These are phyloP conservation scores for Monosporozyma yasuniensis DNA, from an alignment of 805 yeast genomes.

Conservation along the genomic window DNA sequence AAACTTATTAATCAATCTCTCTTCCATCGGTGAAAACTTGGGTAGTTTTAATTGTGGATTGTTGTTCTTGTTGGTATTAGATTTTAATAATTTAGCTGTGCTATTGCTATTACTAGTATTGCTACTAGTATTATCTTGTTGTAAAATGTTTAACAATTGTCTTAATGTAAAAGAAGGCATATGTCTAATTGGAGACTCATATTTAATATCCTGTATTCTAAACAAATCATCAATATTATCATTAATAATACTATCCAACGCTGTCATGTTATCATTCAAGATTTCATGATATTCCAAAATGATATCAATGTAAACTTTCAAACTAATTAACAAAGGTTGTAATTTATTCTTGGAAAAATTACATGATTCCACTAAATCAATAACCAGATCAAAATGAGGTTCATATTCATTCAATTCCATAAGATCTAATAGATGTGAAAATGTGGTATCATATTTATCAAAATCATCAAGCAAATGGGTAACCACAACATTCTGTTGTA, in stretches of 20 bases:
- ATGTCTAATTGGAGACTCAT: slow-evolving; percentile 35
- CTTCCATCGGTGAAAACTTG: slow-evolving; percentile 33
- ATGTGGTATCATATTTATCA: slow-evolving; percentile 30
- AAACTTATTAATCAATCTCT: slow-evolving; percentile 35
- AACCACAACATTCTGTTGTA: neutral
- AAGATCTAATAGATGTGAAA: slow-evolving; percentile 30
- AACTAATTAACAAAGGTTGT: slow-evolving; percentile 21
- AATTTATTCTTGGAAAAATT: slow-evolving; percentile 20
- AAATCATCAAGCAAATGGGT: slow-evolving; percentile 21
- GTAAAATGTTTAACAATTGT: slow-evolving; percentile 26
- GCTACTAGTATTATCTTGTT: slow-evolving; percentile 10
- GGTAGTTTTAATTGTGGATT: slow-evolving; percentile 29
- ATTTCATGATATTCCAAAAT: slow-evolving; percentile 39
- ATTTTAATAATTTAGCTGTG: neutral
- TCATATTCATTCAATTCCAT: slow-evolving; percentile 21
- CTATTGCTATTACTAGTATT: neutral
- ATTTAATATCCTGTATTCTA: slow-evolving; percentile 32
- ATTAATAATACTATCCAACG: slow-evolving; percentile 35
- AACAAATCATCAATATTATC: slow-evolving; percentile 30
- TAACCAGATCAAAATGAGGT: slow-evolving; percentile 7
- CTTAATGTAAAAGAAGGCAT: slow-evolving; percentile 32
- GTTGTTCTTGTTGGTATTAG: neutral
- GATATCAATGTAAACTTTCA: slow-evolving; percentile 32
- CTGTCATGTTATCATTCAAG: slow-evolving; percentile 33
- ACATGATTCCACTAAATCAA: slow-evolving; percentile 28